Base-by-base conservation (phyloP, 23 red algal genomes). In the Gracilaria gracilis region DNA sequence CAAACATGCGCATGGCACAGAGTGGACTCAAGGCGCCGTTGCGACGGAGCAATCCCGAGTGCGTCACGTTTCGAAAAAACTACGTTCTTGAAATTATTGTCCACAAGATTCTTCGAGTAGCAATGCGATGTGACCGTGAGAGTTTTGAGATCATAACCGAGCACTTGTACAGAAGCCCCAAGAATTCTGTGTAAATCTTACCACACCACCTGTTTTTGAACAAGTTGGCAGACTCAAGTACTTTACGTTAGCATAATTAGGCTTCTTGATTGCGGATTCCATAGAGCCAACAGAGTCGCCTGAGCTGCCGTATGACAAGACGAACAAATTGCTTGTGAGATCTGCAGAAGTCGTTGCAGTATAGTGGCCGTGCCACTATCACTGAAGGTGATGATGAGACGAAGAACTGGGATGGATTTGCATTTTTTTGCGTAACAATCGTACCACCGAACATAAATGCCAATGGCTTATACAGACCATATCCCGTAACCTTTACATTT, bases 151-250 rank as follows among this genome's bases (percentile, higher is more conserved):
- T 86, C 76, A 24, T 87, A 84, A 13, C 65, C 72, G 1, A 94
- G 82, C 19, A 85, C 81, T 21, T 86, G 91, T 31, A 94, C 82
- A 23, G 75, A 77, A 4, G 77, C 91, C 1, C 67, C 82, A 54
- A 87, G 91, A 28, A 69, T 85, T 82, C 91, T 59, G 88, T 86
- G 57, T 94, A 94, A 17, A 85, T 77, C 57, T 72, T 53, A 5
- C 81, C 82, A 61, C 91, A 39, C 57, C 57, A 23, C 80, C 80
- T 15, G 80, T 32, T 6, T 40, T 57, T 16, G 72, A 71, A 81
- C 81, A 74, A 5, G 91, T 94, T 23, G 88, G 88, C 49, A 83
- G 29, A 27, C 80, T 82, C 28, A 92, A 51, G n/a, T 73, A 72
- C 40, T 83, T 61, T 0, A 83, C 62, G 37, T 83, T 77, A 38